Evolutionary conservation across 2,329 filamentous ascomycete species (phyloP).

Genomic region (Aspergillus fischeri): DNA sequence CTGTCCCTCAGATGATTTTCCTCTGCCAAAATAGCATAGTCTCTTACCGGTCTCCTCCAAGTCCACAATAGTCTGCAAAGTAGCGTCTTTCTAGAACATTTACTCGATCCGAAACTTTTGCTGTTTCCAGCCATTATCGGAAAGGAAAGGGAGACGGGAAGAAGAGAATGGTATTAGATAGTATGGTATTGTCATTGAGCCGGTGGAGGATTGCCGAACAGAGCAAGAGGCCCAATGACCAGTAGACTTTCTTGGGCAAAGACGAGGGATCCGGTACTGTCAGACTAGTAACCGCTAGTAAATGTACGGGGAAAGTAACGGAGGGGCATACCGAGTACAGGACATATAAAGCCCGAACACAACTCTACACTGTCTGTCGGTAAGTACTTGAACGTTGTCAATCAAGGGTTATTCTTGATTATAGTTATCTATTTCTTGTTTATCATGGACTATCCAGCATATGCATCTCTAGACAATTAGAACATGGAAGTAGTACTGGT

Average conservation of each 20-base stretch:
- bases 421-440: not conserved
- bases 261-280: not conserved
- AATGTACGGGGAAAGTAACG: not conserved
- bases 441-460: not conserved
- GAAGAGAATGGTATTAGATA: not conserved
- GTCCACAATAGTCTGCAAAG: not conserved
- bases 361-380: no score
- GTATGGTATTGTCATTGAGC: not conserved
- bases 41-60: not conserved
- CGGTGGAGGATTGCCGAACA: slow-evolving; percentile 4
- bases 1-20: not conserved
- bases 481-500: not conserved
- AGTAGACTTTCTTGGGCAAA: not conserved
- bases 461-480: not conserved
- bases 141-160: not conserved
- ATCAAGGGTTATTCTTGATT: not conserved
- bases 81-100: not conserved
- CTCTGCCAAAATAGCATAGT: no score
- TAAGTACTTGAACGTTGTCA: not conserved
- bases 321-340: not conserved
- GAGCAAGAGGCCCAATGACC: slow-evolving; percentile 11
- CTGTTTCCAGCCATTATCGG: not conserved
- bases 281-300: not conserved
- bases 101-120: not conserved
- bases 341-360: no score